Conservation (phyloP, 345 rosid species). For the Citrus reticulata region DNA sequence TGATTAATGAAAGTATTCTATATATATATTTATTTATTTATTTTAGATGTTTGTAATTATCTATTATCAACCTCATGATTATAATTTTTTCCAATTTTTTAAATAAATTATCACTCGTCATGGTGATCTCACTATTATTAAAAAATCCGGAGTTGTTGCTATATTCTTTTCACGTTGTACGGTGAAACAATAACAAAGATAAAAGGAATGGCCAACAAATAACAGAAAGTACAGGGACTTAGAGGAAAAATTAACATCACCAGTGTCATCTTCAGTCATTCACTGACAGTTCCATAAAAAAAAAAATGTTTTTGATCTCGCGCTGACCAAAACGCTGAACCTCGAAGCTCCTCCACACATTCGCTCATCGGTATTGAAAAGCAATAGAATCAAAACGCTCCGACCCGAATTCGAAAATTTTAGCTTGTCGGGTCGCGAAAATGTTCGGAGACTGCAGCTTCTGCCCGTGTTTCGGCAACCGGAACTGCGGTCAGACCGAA, state of each 20-base stretch:
- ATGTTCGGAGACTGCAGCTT: constrained; percentile 19
- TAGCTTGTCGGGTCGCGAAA: background rate
- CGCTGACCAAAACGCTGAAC: background rate
- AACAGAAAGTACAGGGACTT: background rate
- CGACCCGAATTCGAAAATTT: background rate
- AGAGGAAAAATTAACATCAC: no score
- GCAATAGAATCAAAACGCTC: background rate
- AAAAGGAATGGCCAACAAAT: no score
- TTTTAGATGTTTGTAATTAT: no score
- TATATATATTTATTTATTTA: no score
- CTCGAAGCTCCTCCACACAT: background rate
- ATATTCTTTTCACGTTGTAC: no score
- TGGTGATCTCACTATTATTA: no score
- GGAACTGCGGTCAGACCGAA: constrained; percentile 11
- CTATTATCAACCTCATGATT: no score
- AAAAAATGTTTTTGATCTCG: background rate
- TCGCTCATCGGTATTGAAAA: background rate
- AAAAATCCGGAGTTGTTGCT: background rate
- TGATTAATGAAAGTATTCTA: no score
- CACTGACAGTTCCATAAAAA: background rate
- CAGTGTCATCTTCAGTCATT: background rate
- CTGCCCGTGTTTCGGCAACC: constrained; percentile 55
- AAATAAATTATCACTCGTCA: no score
- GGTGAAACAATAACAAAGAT: no score
- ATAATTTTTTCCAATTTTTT: no score